Percentiles rank a stretch among this genome's conserved stretches.
phyloP scores from a whole-genome alignment of 2,329 filamentous ascomycete species.

The Aureobasidium mangrovei region DNA sequence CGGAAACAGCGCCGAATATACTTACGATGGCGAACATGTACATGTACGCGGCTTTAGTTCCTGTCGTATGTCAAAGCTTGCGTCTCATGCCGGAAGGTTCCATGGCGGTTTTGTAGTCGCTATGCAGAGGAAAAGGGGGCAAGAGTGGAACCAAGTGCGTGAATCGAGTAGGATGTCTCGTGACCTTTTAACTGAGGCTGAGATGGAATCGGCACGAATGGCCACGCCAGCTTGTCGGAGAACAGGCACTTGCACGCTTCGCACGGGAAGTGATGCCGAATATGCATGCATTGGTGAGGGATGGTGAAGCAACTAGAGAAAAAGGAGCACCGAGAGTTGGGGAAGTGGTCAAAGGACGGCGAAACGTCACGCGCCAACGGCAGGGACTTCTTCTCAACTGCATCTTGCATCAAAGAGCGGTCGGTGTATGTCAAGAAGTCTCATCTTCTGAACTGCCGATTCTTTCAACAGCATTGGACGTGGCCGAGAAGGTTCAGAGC shows the following conservation, averaged over 20 bases:
- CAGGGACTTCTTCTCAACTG: constrained; percentile 6
- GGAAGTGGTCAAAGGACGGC: neutral
- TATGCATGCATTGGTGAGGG: neutral
- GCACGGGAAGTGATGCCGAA: neutral
- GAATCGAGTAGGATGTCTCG: neutral
- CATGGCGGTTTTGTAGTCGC: too few species aligned
- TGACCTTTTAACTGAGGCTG: neutral
- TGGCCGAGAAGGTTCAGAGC: too few species aligned
- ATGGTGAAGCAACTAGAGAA: neutral
- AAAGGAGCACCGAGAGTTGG: neutral
- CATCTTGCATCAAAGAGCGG: constrained; percentile 4
- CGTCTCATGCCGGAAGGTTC: too few species aligned
- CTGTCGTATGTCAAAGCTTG: too few species aligned
- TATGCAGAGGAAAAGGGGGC: too few species aligned
- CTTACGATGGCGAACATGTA: too few species aligned
- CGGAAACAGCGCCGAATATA: too few species aligned
- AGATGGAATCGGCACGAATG: neutral
- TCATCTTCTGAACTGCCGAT: too few species aligned
- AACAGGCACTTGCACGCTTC: too few species aligned
- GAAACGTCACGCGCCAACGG: constrained; percentile 7
- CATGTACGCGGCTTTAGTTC: too few species aligned
- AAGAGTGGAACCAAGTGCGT: neutral
- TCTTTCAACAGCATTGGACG: too few species aligned
- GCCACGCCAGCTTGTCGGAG: too few species aligned
- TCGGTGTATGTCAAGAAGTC: neutral